These are phyloP conservation scores for Coniochaeta prunicola DNA, from an alignment of 2,329 filamentous ascomycete species.

Conservation along the genomic window DNA sequence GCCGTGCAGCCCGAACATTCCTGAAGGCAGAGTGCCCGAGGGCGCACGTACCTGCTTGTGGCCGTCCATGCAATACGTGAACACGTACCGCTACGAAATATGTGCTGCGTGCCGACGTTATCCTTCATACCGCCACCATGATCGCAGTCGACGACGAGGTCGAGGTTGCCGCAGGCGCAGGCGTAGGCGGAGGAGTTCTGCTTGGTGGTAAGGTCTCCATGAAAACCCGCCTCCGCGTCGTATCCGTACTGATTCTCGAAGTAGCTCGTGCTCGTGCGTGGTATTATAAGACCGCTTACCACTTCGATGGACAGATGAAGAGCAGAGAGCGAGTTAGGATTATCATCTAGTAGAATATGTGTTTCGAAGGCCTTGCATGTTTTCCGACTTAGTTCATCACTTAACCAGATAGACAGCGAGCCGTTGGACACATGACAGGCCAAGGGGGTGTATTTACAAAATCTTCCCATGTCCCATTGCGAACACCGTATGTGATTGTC, in stretches of 20 bases:
- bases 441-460: too few species aligned
- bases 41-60: not conserved
- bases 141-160: not conserved
- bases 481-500: too few species aligned
- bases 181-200: not conserved
- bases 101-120: not conserved
- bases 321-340: too few species aligned
- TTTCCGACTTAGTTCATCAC: too few species aligned
- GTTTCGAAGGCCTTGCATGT: too few species aligned
- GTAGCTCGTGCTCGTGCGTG: not conserved
- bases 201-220: not conserved
- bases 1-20: not conserved
- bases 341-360: too few species aligned
- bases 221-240: not conserved
- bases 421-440: too few species aligned
- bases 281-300: not conserved
- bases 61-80: not conserved
- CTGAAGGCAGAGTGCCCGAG: not conserved
- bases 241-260: not conserved
- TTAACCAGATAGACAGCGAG: too few species aligned
- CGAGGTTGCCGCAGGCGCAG: not conserved
- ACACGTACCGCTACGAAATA: not conserved
- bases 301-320: too few species aligned
- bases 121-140: not conserved
- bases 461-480: too few species aligned